These are phyloP conservation scores for Arthrobotrys sinensis DNA, from an alignment of 2,329 filamentous ascomycete species.

Conservation along the genomic window DNA sequence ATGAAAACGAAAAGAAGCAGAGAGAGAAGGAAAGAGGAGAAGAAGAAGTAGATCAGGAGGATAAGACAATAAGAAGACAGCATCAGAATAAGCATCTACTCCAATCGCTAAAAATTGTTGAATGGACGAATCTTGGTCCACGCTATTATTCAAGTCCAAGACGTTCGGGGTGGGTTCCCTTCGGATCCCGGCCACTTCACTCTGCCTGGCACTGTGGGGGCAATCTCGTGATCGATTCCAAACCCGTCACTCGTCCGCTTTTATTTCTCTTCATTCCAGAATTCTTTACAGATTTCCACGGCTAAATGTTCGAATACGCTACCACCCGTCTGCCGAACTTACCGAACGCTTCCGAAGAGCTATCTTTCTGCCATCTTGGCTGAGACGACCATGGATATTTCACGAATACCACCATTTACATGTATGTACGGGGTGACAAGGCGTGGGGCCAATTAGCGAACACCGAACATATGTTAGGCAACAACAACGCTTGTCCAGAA, in stretches of 20 bases:
- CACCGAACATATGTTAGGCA: background rate
- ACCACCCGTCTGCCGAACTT: conserved; percentile 2
- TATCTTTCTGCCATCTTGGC: conserved; percentile 2
- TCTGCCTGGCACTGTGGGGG: conserved; percentile 39
- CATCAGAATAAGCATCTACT: conserved; percentile 28
- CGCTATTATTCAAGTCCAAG: conserved; percentile 35
- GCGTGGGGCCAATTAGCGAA: conserved; percentile 31
- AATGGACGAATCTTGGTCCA: conserved; percentile 42
- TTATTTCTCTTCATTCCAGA: conserved; percentile 12
- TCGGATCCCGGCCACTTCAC: conserved; percentile 37
- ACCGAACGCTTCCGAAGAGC: conserved; percentile 17
- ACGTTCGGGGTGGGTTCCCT: conserved; percentile 23
- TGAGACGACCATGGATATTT: background rate
- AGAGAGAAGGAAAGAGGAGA: background rate
- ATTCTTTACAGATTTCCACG: background rate
- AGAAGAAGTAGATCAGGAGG: background rate
- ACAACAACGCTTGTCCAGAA: background rate
- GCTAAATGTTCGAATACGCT: background rate
- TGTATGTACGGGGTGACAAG: background rate
- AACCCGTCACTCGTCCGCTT: conserved; percentile 3
- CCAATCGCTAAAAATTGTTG: conserved; percentile 43
- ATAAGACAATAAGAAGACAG: conserved; percentile 16
- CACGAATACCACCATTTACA: background rate
- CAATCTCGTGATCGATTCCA: conserved; percentile 53
- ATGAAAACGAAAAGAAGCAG: conserved; percentile 4